Base-by-base conservation (phyloP, 139 green algal species). In the Chlorella sp. region DNA sequence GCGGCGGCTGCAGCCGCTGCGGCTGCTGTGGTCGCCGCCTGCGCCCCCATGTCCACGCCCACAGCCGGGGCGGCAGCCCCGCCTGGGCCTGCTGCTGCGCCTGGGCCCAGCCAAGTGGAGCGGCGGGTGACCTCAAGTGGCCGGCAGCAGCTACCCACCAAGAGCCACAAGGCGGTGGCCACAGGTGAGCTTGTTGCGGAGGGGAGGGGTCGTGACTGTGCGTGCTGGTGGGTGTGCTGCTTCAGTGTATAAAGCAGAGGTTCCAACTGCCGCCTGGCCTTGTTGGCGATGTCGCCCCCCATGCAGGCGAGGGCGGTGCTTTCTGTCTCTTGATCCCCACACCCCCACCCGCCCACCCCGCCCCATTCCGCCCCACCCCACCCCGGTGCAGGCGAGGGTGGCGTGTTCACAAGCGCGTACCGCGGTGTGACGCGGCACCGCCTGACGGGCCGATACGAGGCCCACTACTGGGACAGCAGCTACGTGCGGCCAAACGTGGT, bases 391-490 rank as follows among this genome's bases (percentile, higher is more conserved):
- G 79, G 79, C 62, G 60, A 76, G n/a, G 41, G 34, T 34, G 79
- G 79, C n/a, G 79, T 84, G 32, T 84, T 84, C 79, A 84, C 79
- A 20, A 76, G 68, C 16, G 13, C 38, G 38, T 92, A 79, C 84
- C 88, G 90, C 14, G 91, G 91, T 17, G 91, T 94, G 20, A 94
- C 91, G 1, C 60, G 86, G 68, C 95, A 98, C 81, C 87, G 87
- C 26, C 92, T 93, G 68, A 97, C 95, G 0, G 88, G 87, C 1
- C 91, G 92, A 44, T 98, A 73, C 54, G 95, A 97, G 84, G 93
- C 93, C 0, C 95, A 98, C 75, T 89, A 96, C 32, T 98, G 94
- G 94, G 93, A 97, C 77, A 80, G 85, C 16, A 80, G 77, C 16
- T 85, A 80, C 24, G 36, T 89, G 1, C 76, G 86, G 5, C 85